Conservation (phyloP, 2,329 filamentous ascomycete genomes). For the Aspergillus terreus region DNA sequence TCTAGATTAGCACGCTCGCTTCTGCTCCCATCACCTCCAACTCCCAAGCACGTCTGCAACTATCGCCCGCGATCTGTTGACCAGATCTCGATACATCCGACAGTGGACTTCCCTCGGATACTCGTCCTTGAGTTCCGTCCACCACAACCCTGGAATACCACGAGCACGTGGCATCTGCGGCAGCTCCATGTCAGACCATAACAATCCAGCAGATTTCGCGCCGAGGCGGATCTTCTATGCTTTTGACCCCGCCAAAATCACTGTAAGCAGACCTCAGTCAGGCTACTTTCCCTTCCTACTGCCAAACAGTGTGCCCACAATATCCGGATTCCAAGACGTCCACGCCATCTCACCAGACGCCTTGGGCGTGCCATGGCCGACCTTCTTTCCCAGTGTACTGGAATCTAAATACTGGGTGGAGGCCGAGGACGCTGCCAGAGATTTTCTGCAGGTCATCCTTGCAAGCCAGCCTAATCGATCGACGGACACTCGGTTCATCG, state of each 20-base stretch:
- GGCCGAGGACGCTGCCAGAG: conserved; percentile 6
- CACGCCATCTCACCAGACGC: conserved; percentile 7
- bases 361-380: conserved; percentile 10
- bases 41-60: too few relatives aligned
- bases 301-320: background rate
- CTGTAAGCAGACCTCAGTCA: background rate
- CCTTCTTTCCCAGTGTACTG: conserved; percentile 5
- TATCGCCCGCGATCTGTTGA: too few relatives aligned
- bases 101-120: too few relatives aligned
- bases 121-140: too few relatives aligned
- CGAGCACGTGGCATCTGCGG: too few relatives aligned
- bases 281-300: conserved; percentile 4
- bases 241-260: conserved; percentile 8
- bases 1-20: too few relatives aligned
- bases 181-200: background rate
- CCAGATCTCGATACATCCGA: too few relatives aligned
- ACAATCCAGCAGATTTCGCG: background rate
- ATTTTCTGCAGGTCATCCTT: background rate
- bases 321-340: background rate
- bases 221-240: conserved; percentile 3
- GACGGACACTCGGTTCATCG: background rate
- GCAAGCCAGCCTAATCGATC: background rate
- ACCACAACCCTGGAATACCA: too few relatives aligned
- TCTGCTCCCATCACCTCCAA: too few relatives aligned
- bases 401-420: conserved; percentile 14